Evolutionary conservation across 768 basidiomycete genomes (phyloP).

Genomic region (Tephrocybe sp.): DNA sequence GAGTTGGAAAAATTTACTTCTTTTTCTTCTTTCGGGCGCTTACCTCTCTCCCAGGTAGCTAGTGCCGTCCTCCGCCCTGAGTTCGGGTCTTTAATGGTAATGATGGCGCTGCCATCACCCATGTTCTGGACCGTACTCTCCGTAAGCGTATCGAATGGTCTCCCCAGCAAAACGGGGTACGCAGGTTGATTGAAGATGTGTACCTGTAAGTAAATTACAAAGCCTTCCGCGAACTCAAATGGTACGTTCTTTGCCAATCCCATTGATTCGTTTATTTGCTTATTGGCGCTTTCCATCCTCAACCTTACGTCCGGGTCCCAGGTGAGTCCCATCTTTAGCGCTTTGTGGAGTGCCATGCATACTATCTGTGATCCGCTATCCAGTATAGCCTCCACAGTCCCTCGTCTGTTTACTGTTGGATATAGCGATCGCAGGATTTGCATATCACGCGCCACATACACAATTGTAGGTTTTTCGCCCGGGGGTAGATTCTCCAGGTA

Average conservation of each 20-base stretch:
- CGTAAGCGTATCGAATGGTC: constrained; percentile 15
- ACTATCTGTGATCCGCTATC: no score
- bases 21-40: constrained; percentile 13
- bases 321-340: constrained; percentile 7
- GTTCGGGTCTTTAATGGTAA: no score
- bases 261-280: constrained; percentile 16
- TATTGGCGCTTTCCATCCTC: no score
- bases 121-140: no score
- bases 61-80: no score
- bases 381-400: constrained; percentile 17
- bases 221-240: no score
- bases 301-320: no score
- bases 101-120: no score
- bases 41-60: no score
- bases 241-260: no score
- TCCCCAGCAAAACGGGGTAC: neutral
- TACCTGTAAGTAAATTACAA: no score
- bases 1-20: neutral
- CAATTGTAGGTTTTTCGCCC: neutral
- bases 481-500: neutral
- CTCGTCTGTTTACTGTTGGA: constrained; percentile 13
- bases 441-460: no score
- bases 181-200: neutral
- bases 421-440: constrained; percentile 5
- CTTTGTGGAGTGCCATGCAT: constrained; percentile 16